These are phyloP conservation scores for Aspergillus udagawae DNA, from an alignment of 2,329 filamentous ascomycete species.

Conservation along the genomic window DNA sequence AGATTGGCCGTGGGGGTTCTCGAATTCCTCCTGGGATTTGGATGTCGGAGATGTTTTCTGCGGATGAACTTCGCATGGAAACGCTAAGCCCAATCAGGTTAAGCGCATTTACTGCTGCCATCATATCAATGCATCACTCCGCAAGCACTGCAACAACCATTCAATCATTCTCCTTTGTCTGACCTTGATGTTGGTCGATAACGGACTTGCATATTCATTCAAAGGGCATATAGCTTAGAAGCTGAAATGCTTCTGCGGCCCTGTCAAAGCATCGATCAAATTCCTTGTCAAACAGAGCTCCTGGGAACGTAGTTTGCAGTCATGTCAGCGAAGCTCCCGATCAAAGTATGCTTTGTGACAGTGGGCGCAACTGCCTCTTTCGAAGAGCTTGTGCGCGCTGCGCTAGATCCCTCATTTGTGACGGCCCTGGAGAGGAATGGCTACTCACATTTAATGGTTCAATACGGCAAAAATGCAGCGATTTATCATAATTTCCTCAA, in stretches of 20 bases:
- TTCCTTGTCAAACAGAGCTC: not conserved
- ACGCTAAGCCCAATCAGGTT: constrained; percentile 21
- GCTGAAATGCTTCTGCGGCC: not conserved
- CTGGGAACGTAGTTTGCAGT: not conserved
- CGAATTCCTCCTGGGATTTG: constrained; percentile 5
- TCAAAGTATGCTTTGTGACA: constrained; percentile 71
- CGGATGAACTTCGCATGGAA: constrained; percentile 13
- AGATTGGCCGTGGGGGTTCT: constrained; percentile 11
- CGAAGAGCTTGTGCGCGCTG: constrained; percentile 62
- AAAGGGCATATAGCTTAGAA: not conserved
- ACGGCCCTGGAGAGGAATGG: constrained; percentile 52
- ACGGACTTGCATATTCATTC: not conserved
- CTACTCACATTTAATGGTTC: constrained; percentile 71
- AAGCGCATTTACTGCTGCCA: not conserved
- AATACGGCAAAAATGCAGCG: constrained; percentile 68
- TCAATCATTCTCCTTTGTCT: not conserved
- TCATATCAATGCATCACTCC: not conserved
- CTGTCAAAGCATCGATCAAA: not conserved
- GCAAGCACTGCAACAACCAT: not conserved
- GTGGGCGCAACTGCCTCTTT: constrained; percentile 91
- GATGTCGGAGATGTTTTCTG: constrained; percentile 22
- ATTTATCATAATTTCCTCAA: constrained; percentile 47
- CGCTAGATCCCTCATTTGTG: constrained; percentile 62
- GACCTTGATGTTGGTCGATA: not conserved
- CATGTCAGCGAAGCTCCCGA: constrained; percentile 10